These are phyloP conservation scores for Marasmius tenuissimus DNA, from an alignment of 1,284 basidiomycete species.

Conservation along the genomic window DNA sequence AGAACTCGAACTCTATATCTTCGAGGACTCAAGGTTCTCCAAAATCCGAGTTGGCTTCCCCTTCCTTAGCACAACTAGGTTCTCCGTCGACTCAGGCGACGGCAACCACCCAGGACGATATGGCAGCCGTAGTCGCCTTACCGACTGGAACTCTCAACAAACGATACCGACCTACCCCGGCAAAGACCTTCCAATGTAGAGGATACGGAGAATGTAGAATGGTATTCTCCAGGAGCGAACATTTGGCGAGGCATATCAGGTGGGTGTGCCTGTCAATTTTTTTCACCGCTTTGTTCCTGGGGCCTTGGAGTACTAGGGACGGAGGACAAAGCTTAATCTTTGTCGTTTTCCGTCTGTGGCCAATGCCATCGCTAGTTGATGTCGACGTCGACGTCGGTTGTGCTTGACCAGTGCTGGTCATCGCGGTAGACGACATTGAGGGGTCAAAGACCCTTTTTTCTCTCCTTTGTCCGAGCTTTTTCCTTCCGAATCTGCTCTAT, in stretches of 20 bases:
- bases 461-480: too few relatives aligned
- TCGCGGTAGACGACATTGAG: too few relatives aligned
- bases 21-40: neutral
- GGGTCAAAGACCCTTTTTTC: too few relatives aligned
- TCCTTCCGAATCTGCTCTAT: too few relatives aligned
- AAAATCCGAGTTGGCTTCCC: neutral
- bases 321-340: neutral
- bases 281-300: slow-evolving; percentile 21
- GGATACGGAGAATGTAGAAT: slow-evolving; percentile 95
- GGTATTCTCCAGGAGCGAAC: slow-evolving; percentile 94
- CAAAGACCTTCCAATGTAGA: slow-evolving; percentile 93
- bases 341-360: slow-evolving; percentile 6
- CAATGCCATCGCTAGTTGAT: neutral
- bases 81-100: neutral
- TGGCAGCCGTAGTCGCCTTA: neutral
- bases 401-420: too few relatives aligned
- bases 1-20: neutral
- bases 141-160: slow-evolving; percentile 31
- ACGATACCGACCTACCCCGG: slow-evolving; percentile 73
- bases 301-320: neutral
- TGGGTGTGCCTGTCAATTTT: slow-evolving; percentile 34
- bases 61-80: neutral
- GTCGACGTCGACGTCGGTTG: too few relatives aligned
- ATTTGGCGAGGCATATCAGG: slow-evolving; percentile 94
- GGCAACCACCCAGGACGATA: slow-evolving; percentile 6